A percentile compares a stretch with the other conserved stretches of the same genome.
phyloP scores from a whole-genome alignment of 495 filamentous ascomycete species.

The Neurospora tetrasperma region DNA sequence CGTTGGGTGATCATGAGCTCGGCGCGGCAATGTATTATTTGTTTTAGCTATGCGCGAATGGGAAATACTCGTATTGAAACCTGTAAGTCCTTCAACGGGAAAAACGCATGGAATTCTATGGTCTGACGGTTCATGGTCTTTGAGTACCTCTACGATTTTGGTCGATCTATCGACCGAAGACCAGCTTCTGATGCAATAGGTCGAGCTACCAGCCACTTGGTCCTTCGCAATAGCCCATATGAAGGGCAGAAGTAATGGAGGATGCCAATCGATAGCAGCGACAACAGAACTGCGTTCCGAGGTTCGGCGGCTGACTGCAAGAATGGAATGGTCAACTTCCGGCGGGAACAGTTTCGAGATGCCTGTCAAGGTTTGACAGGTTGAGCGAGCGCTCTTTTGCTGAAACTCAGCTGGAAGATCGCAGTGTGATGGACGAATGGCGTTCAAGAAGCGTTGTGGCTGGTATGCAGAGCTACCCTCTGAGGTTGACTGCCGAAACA shows the following conservation, averaged over 20 bases:
- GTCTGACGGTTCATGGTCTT: neutral
- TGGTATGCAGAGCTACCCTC: neutral
- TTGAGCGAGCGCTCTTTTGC: neutral
- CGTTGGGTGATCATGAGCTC: constrained; percentile 11
- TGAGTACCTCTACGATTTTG: neutral
- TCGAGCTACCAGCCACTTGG: neutral
- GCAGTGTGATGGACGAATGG: neutral
- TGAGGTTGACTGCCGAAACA: neutral
- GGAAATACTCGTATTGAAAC: neutral
- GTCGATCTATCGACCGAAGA: neutral
- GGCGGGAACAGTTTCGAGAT: neutral
- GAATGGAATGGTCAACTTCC: neutral
- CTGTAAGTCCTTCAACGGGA: neutral
- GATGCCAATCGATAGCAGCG: neutral
- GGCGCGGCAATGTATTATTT: neutral
- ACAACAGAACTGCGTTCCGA: neutral
- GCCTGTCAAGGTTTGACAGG: neutral
- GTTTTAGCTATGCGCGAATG: neutral
- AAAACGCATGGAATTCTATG: neutral
- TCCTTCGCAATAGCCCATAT: neutral
- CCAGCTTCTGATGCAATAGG: neutral
- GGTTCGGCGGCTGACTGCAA: neutral
- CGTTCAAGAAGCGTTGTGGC: neutral
- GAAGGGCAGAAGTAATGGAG: neutral
- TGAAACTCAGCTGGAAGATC: neutral